Evolutionary conservation across 108 stramenopile species (phyloP).

Genomic region (Cyclostephanos invisitatus): DNA sequence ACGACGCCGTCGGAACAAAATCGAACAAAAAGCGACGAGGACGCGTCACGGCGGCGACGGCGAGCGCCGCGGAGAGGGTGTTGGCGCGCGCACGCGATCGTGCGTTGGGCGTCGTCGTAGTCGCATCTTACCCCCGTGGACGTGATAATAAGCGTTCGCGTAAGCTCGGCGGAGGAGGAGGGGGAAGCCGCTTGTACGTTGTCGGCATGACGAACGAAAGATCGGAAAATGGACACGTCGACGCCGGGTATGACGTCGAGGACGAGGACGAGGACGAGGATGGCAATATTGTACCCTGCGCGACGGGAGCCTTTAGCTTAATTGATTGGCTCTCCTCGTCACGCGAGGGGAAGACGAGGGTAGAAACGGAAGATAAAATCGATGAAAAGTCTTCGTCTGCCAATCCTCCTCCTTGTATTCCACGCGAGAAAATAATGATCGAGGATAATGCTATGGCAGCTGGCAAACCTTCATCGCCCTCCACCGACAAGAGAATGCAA

Average conservation of each 20-base stretch:
- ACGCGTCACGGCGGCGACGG: background rate
- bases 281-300: background rate
- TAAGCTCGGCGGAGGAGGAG: background rate
- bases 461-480: background rate
- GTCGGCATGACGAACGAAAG: background rate
- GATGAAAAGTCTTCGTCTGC: background rate
- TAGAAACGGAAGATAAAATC: background rate
- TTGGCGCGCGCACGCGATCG: constrained; percentile 33
- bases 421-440: background rate
- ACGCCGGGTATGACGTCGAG: constrained; percentile 1
- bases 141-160: constrained; percentile 10
- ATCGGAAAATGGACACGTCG: constrained; percentile 3
- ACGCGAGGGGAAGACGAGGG: background rate
- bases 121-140: background rate
- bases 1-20: constrained; percentile 15
- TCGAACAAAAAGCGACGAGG: constrained; percentile 21
- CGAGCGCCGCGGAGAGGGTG: constrained; percentile 35
- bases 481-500: background rate
- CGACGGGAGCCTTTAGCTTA: constrained; percentile 9
- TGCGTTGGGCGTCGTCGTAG: constrained; percentile 17
- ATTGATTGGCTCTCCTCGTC: constrained; percentile 43
- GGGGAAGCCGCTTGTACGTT: constrained; percentile 5
- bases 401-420: background rate
- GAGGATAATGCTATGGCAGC: background rate
- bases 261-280: constrained; percentile 19